Conservation (phyloP, 257 asterid species). For the Przewalskia tangutica region DNA sequence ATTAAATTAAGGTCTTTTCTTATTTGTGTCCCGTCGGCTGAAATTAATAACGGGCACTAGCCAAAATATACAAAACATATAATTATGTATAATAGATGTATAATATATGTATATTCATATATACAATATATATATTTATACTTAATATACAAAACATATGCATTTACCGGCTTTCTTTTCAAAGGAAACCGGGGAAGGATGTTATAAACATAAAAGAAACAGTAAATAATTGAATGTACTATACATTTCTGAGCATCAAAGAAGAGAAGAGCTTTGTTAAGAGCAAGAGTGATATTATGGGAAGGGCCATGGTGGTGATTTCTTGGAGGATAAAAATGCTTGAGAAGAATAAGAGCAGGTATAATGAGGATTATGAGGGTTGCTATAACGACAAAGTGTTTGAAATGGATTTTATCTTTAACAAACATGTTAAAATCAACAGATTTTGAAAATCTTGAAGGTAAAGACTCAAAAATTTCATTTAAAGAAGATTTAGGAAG, state of each 20-base stretch:
- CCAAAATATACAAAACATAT: too few relatives aligned
- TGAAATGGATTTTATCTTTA: conserved; percentile 20
- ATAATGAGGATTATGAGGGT: conserved; percentile 6
- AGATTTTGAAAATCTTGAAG: conserved; percentile 38
- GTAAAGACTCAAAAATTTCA: conserved; percentile 22
- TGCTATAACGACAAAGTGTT: conserved; percentile 11
- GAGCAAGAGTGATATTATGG: conserved; percentile 23
- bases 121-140: too few relatives aligned
- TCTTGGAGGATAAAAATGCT: conserved; percentile 18
- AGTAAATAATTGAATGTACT: neutral
- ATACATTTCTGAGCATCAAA: conserved; percentile 56
- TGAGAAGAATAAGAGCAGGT: conserved; percentile 16
- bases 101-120: too few relatives aligned
- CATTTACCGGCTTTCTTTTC: too few relatives aligned
- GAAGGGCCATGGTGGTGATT: conserved; percentile 14
- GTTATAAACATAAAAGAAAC: neutral
- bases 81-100: too few relatives aligned
- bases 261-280: conserved; percentile 45
- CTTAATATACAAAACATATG: too few relatives aligned
- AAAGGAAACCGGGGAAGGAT: neutral
- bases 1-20: neutral
- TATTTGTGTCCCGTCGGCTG: too few relatives aligned
- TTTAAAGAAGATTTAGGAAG: conserved; percentile 20
- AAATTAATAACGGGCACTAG: too few relatives aligned
- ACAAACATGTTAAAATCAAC: conserved; percentile 31